These are phyloP conservation scores for Metschnikowia noctiluminum DNA, from an alignment of 805 yeast species.

Conservation along the genomic window DNA sequence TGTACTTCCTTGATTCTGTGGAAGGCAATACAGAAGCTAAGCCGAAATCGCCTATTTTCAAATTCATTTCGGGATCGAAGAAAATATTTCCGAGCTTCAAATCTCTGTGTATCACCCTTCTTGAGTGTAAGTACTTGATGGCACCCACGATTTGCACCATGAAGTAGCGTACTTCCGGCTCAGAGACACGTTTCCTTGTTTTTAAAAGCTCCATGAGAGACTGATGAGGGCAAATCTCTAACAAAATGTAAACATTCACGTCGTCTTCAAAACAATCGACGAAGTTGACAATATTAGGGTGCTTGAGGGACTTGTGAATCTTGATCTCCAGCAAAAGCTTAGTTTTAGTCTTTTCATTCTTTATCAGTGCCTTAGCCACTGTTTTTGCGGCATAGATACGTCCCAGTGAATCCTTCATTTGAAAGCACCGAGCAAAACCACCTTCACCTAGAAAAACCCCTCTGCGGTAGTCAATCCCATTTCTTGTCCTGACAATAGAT, in stretches of 20 bases:
- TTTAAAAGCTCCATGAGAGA: slow-evolving; percentile 90
- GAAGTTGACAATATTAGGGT: slow-evolving; percentile 87
- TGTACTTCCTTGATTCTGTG: slow-evolving; percentile 69
- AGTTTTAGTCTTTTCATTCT: slow-evolving; percentile 82
- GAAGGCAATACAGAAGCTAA: slow-evolving; percentile 89
- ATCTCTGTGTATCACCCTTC: slow-evolving; percentile 94
- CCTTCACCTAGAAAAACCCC: slow-evolving; percentile 95
- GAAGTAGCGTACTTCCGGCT: slow-evolving; percentile 86
- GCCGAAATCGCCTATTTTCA: slow-evolving; percentile 97
- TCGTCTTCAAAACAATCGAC: slow-evolving; percentile 97
- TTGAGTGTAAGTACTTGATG: slow-evolving; percentile 83
- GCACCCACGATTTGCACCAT: slow-evolving; percentile 95
- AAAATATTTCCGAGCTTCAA: slow-evolving; percentile 93
- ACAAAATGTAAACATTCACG: slow-evolving; percentile 83
- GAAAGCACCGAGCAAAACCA: slow-evolving; percentile 98
- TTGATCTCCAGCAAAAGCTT: slow-evolving; percentile 90
- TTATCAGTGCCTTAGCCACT: slow-evolving; percentile 92
- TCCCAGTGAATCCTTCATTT: slow-evolving; percentile 88
- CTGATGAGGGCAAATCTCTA: slow-evolving; percentile 94
- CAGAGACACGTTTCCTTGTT: slow-evolving; percentile 78
- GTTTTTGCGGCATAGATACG: slow-evolving; percentile 93
- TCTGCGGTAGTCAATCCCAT: slow-evolving; percentile 85
- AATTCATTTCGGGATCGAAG: slow-evolving; percentile 88
- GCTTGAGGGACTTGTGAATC: slow-evolving; percentile 86
- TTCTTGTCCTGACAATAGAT: slow-evolving; percentile 79